Percentiles rank a stretch among this genome's conserved stretches.
These are phyloP conservation scores for Paecilomyces niveus DNA, from an alignment of 2,329 filamentous ascomycete genomes.

Conservation along the genomic window DNA sequence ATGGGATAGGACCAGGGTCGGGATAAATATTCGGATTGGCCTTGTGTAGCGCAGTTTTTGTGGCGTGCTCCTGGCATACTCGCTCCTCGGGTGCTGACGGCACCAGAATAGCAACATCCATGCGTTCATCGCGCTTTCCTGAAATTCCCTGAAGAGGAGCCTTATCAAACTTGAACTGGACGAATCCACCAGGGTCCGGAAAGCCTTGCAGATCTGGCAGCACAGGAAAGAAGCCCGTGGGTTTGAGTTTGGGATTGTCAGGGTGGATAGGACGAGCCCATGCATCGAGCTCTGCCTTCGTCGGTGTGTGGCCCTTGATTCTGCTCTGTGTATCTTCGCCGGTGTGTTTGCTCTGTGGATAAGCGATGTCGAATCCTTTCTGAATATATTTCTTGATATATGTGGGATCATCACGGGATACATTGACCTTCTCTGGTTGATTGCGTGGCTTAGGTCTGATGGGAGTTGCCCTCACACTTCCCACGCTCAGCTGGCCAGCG, in stretches of 20 bases:
- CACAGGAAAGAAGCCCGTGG: slow-evolving; percentile 54
- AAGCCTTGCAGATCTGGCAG: slow-evolving; percentile 56
- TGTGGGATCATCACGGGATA: slow-evolving; percentile 48
- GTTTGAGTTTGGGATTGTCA: slow-evolving; percentile 48
- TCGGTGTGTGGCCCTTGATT: slow-evolving; percentile 47
- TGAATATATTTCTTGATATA: slow-evolving; percentile 55
- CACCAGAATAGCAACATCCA: slow-evolving; percentile 53
- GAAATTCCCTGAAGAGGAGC: slow-evolving; percentile 46
- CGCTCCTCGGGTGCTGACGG: slow-evolving; percentile 45
- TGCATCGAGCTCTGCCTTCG: slow-evolving; percentile 49
- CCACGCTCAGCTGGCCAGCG: slow-evolving; percentile 27
- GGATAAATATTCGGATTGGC: slow-evolving; percentile 44
- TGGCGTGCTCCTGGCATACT: slow-evolving; percentile 40
- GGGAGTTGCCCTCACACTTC: slow-evolving; percentile 21
- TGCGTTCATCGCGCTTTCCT: slow-evolving; percentile 49
- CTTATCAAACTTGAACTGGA: slow-evolving; percentile 55
- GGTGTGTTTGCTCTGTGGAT: slow-evolving; percentile 53
- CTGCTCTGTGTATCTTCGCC: slow-evolving; percentile 49
- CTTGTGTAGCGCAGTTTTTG: slow-evolving; percentile 42
- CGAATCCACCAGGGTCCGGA: slow-evolving; percentile 52
- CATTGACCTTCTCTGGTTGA: slow-evolving; percentile 24
- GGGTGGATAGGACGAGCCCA: slow-evolving; percentile 57
- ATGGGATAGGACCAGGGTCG: slow-evolving; percentile 47
- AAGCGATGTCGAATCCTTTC: slow-evolving; percentile 59
- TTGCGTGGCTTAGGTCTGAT: slow-evolving; percentile 17